A percentile compares a stretch with the other conserved stretches of the same genome.
These are phyloP conservation scores for Fusarium brachygibbosum DNA, from an alignment of 2,329 filamentous ascomycete species.

Conservation along the genomic window DNA sequence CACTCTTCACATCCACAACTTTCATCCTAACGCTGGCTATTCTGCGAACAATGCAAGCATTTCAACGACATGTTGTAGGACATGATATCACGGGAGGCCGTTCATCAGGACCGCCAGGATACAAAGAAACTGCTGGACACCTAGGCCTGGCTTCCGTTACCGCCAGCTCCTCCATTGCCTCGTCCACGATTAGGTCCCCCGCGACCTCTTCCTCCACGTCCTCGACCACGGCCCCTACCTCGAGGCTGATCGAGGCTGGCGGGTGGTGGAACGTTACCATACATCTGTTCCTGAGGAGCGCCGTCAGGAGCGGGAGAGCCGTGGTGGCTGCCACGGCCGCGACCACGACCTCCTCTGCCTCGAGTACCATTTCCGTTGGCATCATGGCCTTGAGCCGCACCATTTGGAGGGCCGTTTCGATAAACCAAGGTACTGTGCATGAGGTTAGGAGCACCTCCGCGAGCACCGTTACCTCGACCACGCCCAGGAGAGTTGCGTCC, in stretches of 20 bases:
- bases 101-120: slow-evolving; percentile 4
- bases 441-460: slow-evolving; percentile 59
- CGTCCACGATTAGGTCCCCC: slow-evolving; percentile 55
- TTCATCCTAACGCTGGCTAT: slow-evolving; percentile 17
- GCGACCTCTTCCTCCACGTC: slow-evolving; percentile 58
- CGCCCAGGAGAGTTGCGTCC: slow-evolving; percentile 55
- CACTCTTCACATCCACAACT: slow-evolving; percentile 34
- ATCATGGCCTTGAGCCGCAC: slow-evolving; percentile 48
- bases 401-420: slow-evolving; percentile 56
- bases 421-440: slow-evolving; percentile 68
- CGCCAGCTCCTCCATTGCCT: slow-evolving; percentile 44
- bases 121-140: slow-evolving; percentile 9
- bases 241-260: slow-evolving; percentile 64
- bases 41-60: slow-evolving; percentile 16
- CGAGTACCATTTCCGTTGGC: slow-evolving; percentile 46
- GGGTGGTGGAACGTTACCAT: slow-evolving; percentile 73
- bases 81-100: slow-evolving; percentile 11
- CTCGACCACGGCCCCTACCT: slow-evolving; percentile 57
- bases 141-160: slow-evolving; percentile 44
- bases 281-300: slow-evolving; percentile 53
- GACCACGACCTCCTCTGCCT: slow-evolving; percentile 52
- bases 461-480: slow-evolving; percentile 55
- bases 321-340: slow-evolving; percentile 50
- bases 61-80: slow-evolving; percentile 16
- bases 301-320: slow-evolving; percentile 43